These are phyloP conservation scores for Mycena galericulata DNA, from an alignment of 768 basidiomycete species.

Conservation along the genomic window DNA sequence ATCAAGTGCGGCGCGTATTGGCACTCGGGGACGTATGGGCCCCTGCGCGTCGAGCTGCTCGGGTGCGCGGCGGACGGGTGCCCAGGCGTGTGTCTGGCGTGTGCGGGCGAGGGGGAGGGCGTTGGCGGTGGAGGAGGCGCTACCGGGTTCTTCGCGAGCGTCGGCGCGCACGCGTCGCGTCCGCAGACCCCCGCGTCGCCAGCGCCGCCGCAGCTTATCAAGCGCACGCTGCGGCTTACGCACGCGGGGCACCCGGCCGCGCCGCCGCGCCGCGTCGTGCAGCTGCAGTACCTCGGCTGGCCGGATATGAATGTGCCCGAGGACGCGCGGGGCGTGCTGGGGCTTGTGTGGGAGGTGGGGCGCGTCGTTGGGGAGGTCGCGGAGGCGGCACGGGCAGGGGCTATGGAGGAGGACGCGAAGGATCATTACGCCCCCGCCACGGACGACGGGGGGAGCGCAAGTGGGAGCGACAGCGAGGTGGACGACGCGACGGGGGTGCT, in stretches of 20 bases:
- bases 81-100: slow-evolving; percentile 20
- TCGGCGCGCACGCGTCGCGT: neutral
- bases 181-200: neutral
- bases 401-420: neutral
- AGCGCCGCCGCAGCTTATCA: slow-evolving; percentile 51
- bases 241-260: slow-evolving; percentile 70
- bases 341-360: slow-evolving; percentile 80
- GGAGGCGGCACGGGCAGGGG: slow-evolving; percentile 5
- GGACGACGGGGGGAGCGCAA: neutral
- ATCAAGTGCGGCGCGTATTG: slow-evolving; percentile 95
- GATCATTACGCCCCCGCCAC: too few relatives aligned
- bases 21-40: slow-evolving; percentile 77
- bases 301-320: slow-evolving; percentile 97
- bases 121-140: neutral
- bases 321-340: slow-evolving; percentile 79
- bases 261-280: slow-evolving; percentile 76
- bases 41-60: slow-evolving; percentile 67
- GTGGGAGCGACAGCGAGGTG: slow-evolving; percentile 48
- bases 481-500: slow-evolving; percentile 70
- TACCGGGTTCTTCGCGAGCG: slow-evolving; percentile 9
- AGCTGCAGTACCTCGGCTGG: slow-evolving; percentile 95
- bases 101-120: slow-evolving; percentile 35
- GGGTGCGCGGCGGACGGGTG: slow-evolving; percentile 38
- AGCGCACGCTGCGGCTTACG: slow-evolving; percentile 75
- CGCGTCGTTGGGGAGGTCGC: slow-evolving; percentile 51